Evolutionary conservation across 768 basidiomycete species (phyloP), one percentile per base, ranked within the genome.

Genomic region (Paxillus ammoniavirescens): DNA sequence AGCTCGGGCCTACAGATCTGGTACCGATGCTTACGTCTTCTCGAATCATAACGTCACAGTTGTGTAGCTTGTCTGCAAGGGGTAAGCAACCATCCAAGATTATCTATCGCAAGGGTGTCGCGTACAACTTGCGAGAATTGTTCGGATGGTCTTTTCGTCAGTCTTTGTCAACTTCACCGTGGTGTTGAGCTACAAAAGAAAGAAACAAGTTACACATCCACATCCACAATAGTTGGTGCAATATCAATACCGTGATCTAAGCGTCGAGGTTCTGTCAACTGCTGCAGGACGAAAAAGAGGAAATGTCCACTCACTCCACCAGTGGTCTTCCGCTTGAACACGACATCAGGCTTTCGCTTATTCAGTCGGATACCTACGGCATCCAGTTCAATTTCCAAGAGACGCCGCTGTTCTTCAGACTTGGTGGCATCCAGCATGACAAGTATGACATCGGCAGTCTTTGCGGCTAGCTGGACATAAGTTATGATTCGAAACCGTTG

Each of bases 1-100:
- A 38, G 47, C 49, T 55, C 1, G 53, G 42, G 37, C 36, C 55
- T 17, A 53, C 40, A 46, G 56, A 30, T 49, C 48, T 31, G 12
- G 35, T 49, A 33, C 41, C 35, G 33, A 21, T 38, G 30, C 70
- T 61, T 62, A 97, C 94, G 72, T 99, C 96, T 77, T 99, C 95
- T 65, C 97, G 81, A 62, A 99, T 93, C 93, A 98, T 96, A 8
- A 98, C 88, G 71, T 99, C 96, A 65, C 93, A 96, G 64, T 96
- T 91, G 65, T 93, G 92, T 28, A 93, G 72, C 70, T 92, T 94
- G 68, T 93, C 90, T 92, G 57, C 5, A 42, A 8, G 17, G 1
- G 9, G 44, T 66, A 41, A 63, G 62, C 8, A 14, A 54, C 21
- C 21, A 17, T 40, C 23, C 37, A 7, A 44, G 47, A 18, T 38